Evolutionary conservation across 768 basidiomycete species (phyloP).

Genomic region (Cyathus striatus): DNA sequence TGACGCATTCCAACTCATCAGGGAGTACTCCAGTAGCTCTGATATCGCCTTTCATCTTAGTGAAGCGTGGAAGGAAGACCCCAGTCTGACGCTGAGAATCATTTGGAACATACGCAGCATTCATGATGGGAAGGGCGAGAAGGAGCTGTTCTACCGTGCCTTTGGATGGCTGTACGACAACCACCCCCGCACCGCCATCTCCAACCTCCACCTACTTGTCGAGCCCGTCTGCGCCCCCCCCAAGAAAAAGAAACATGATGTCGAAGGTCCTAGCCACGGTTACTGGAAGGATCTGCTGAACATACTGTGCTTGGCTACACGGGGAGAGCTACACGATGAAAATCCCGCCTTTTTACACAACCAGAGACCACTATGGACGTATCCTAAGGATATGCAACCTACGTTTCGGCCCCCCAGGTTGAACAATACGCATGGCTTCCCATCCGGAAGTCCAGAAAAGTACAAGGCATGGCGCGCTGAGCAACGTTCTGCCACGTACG

Average conservation of each 20-base stretch:
- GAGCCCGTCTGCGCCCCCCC: constrained; percentile 39
- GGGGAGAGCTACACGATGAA: constrained; percentile 38
- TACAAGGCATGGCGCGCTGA: constrained; percentile 7
- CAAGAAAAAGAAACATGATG: constrained; percentile 26
- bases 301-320: constrained; percentile 55
- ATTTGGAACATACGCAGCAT: constrained; percentile 70
- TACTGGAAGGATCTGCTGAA: constrained; percentile 78
- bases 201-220: constrained; percentile 51
- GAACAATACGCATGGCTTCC: neutral
- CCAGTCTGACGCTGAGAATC: constrained; percentile 51
- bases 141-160: constrained; percentile 56
- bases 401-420: neutral
- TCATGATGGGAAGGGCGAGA: constrained; percentile 62
- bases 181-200: constrained; percentile 66
- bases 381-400: neutral
- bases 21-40: constrained; percentile 16
- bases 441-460: neutral
- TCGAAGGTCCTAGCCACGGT: constrained; percentile 40
- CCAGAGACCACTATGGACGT: constrained; percentile 7
- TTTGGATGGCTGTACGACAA: constrained; percentile 67
- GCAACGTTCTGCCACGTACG: constrained; percentile 22
- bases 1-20: constrained; percentile 54
- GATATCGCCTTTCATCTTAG: constrained; percentile 32
- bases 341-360: constrained; percentile 23
- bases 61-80: constrained; percentile 55